These are phyloP conservation scores for Otatea glauca DNA, from an alignment of 176 grass and related monocot genomes.

Conservation along the genomic window DNA sequence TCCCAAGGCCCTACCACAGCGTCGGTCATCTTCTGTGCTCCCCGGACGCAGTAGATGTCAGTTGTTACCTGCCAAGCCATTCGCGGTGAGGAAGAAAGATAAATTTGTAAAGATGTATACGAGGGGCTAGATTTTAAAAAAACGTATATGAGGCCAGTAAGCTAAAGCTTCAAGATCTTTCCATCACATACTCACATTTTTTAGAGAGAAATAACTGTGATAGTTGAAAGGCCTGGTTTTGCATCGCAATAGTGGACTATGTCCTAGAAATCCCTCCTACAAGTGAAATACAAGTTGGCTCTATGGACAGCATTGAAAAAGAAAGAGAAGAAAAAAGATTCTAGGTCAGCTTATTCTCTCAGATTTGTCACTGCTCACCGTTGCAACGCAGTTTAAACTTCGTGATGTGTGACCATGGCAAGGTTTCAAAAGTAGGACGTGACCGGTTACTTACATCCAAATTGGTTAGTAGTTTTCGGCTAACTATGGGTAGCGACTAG, in stretches of 20 bases:
- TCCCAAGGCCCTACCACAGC: too few species aligned
- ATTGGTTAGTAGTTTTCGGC: background rate
- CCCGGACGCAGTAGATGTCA: too few species aligned
- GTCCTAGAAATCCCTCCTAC: background rate
- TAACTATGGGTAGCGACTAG: background rate
- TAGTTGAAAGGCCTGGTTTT: background rate
- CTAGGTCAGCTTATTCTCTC: background rate
- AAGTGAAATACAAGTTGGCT: background rate
- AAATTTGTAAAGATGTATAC: too few species aligned
- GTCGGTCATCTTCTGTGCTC: too few species aligned
- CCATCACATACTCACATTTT: background rate
- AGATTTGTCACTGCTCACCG: background rate
- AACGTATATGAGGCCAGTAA: too few species aligned
- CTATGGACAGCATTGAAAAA: background rate
- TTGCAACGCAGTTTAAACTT: constrained; percentile 8
- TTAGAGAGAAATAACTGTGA: background rate
- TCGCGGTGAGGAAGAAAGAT: too few species aligned
- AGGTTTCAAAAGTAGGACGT: background rate
- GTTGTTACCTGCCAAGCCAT: too few species aligned
- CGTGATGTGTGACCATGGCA: background rate
- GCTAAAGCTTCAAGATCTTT: background rate
- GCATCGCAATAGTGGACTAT: background rate
- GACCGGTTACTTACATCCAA: constrained; percentile 2
- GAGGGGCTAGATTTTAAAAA: too few species aligned
- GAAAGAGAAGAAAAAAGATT: background rate